phyloP scores from a whole-genome alignment of 495 filamentous ascomycete species.

The Aspergillus nanangensis region DNA sequence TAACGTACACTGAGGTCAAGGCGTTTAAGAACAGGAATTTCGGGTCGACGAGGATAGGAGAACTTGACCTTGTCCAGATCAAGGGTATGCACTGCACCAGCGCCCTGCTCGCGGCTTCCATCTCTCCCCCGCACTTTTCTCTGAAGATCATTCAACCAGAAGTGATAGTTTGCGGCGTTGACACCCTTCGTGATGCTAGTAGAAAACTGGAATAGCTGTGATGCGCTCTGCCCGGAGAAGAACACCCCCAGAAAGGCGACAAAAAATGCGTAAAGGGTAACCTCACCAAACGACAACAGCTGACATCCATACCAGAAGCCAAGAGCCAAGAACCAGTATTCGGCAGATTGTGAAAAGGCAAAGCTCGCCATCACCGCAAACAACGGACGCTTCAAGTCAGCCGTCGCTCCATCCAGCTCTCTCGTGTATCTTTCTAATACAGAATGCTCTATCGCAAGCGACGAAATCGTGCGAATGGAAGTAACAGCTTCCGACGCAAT shows the following conservation, averaged over 20 bases:
- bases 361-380: slow-evolving; percentile 4
- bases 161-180: slow-evolving; percentile 32
- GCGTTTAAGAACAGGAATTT: slow-evolving; percentile 3
- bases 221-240: slow-evolving; percentile 41
- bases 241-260: slow-evolving; percentile 50
- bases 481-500: slow-evolving; percentile 48
- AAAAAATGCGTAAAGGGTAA: slow-evolving; percentile 42
- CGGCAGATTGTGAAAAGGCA: slow-evolving; percentile 9
- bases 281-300: slow-evolving; percentile 40
- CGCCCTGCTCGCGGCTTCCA: slow-evolving; percentile 14
- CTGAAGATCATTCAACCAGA: slow-evolving; percentile 36
- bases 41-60: slow-evolving; percentile 2
- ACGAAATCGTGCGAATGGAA: slow-evolving; percentile 47
- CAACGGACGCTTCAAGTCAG: slow-evolving; percentile 14
- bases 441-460: slow-evolving; percentile 42
- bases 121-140: slow-evolving; percentile 24
- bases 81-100: not conserved
- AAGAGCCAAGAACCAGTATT: slow-evolving; percentile 35
- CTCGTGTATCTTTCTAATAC: slow-evolving; percentile 38
- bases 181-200: slow-evolving; percentile 7
- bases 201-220: slow-evolving; percentile 41
- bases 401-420: slow-evolving; percentile 38
- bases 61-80: slow-evolving; percentile 6
- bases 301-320: slow-evolving; percentile 35
- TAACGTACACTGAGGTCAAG: slow-evolving; percentile 34